Evolutionary conservation across 2,329 filamentous ascomycete genomes (phyloP).

Genomic region (Thelonectria blattea): DNA sequence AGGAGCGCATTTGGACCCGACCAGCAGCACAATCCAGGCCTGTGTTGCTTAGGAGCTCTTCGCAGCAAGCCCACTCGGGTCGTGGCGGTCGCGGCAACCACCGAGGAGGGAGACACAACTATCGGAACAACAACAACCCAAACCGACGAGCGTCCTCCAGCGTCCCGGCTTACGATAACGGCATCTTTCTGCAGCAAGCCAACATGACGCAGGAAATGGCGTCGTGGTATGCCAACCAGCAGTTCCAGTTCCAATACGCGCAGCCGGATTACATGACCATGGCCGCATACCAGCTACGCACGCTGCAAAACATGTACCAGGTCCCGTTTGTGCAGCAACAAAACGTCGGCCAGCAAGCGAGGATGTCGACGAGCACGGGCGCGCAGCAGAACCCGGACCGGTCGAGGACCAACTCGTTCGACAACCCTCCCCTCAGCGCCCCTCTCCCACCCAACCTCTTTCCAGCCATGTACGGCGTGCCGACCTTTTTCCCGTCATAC

Average conservation of each 20-base stretch:
- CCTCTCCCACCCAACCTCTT: slow-evolving; percentile 64
- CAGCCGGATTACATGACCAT: slow-evolving; percentile 50
- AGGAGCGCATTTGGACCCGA: slow-evolving; percentile 66
- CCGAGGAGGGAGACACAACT: slow-evolving; percentile 55
- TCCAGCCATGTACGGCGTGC: slow-evolving; percentile 51
- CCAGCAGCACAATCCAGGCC: slow-evolving; percentile 61
- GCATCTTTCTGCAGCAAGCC: slow-evolving; percentile 53
- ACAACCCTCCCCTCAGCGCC: slow-evolving; percentile 65
- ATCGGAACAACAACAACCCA: slow-evolving; percentile 48
- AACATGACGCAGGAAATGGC: slow-evolving; percentile 54
- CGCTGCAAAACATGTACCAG: slow-evolving; percentile 46
- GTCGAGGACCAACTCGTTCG: slow-evolving; percentile 67
- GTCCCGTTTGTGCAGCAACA: slow-evolving; percentile 46
- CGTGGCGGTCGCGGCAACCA: slow-evolving; percentile 57
- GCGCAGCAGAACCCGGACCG: slow-evolving; percentile 49
- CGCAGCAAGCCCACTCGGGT: slow-evolving; percentile 62
- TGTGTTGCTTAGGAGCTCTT: slow-evolving; percentile 65
- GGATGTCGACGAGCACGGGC: slow-evolving; percentile 35
- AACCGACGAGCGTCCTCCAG: slow-evolving; percentile 61
- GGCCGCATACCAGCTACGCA: slow-evolving; percentile 49
- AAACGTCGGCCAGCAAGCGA: slow-evolving; percentile 43
- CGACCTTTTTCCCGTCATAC: slow-evolving; percentile 56
- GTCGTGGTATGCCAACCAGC: slow-evolving; percentile 56
- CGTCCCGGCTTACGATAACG: slow-evolving; percentile 56
- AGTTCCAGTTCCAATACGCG: slow-evolving; percentile 50